A percentile compares a stretch with the other conserved stretches of the same genome.
phyloP scores from a whole-genome alignment of 129 eudicot genomes.

The Centaurea solstitialis region DNA sequence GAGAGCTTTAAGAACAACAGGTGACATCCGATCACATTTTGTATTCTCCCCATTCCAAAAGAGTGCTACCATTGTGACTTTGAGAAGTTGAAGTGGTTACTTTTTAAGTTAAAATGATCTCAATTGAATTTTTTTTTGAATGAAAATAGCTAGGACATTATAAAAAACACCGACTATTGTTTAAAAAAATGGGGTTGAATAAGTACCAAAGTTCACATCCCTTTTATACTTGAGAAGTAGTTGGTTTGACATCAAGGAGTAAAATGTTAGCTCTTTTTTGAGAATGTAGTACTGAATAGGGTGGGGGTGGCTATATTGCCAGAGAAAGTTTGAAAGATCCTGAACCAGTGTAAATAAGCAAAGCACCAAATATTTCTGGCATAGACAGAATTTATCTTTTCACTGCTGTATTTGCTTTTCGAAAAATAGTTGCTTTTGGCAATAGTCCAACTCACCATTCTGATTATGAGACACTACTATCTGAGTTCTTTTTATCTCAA shows the following conservation, averaged over 20 bases:
- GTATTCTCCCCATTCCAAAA: slow-evolving; percentile 6
- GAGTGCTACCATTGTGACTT: neutral
- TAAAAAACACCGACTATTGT: too few relatives aligned
- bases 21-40: slow-evolving; percentile 37
- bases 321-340: neutral
- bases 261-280: too few relatives aligned
- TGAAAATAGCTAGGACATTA: neutral
- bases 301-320: slow-evolving; percentile 9
- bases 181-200: too few relatives aligned
- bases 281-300: too few relatives aligned
- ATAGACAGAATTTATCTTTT: neutral
- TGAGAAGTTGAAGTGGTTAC: too few relatives aligned
- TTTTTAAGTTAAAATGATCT: too few relatives aligned
- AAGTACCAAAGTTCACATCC: too few relatives aligned
- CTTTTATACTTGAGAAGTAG: too few relatives aligned
- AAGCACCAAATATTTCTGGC: neutral
- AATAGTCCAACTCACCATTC: neutral
- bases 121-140: neutral
- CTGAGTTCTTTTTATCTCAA: slow-evolving; percentile 19
- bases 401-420: slow-evolving; percentile 4
- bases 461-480: slow-evolving; percentile 8
- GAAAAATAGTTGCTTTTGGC: slow-evolving; percentile 8
- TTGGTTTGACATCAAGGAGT: too few relatives aligned
- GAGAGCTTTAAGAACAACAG: slow-evolving; percentile 97
- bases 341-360: neutral